Percentiles rank a stretch among this genome's conserved stretches.
These are phyloP conservation scores for Cordyceps fumosorosea DNA, from an alignment of 2,329 filamentous ascomycete genomes.

Conservation along the genomic window DNA sequence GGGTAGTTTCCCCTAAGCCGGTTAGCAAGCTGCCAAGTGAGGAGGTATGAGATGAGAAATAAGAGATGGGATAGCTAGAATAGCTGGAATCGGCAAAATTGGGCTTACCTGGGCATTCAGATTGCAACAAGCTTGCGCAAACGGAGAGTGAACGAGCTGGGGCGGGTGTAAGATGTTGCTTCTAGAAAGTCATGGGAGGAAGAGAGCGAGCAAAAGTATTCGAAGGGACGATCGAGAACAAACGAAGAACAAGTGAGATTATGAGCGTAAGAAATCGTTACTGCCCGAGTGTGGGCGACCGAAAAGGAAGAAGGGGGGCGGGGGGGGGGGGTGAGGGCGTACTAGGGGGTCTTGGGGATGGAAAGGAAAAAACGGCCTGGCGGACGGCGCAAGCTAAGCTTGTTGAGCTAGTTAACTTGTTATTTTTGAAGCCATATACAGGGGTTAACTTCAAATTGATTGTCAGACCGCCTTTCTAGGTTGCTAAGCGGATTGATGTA, in stretches of 20 bases:
- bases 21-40: no score
- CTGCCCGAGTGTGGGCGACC: background rate
- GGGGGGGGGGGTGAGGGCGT: background rate
- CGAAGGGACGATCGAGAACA: background rate
- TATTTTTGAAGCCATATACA: no score
- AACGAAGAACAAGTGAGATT: background rate
- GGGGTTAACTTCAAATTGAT: no score
- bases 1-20: no score
- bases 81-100: background rate
- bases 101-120: conserved; percentile 62
- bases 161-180: conserved; percentile 37
- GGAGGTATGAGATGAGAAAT: no score
- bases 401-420: no score
- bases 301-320: background rate
- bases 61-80: background rate
- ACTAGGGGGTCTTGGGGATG: background rate
- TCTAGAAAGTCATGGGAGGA: background rate
- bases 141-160: conserved; percentile 52
- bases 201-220: background rate
- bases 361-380: background rate
- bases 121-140: conserved; percentile 58
- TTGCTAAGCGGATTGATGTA: no score
- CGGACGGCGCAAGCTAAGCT: no score
- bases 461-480: no score
- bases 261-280: background rate